Conservation (phyloP, 495 filamentous ascomycete genomes). For the Podospora fimiseda region DNA sequence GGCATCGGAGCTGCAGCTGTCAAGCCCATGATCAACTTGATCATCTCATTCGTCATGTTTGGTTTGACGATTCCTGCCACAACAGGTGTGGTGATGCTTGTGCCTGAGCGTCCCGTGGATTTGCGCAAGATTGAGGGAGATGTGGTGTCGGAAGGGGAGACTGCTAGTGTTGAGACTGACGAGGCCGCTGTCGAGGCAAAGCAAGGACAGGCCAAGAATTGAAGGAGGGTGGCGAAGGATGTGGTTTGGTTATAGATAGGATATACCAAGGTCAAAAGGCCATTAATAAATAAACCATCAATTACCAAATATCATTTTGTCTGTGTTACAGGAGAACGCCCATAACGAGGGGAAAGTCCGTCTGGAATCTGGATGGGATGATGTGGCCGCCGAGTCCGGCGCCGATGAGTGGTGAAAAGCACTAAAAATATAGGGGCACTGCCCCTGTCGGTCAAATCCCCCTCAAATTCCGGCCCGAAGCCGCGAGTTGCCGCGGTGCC, state of each 20-base stretch:
- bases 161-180: not conserved
- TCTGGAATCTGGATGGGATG: too few species aligned
- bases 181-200: not conserved
- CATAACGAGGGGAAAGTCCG: too few species aligned
- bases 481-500: not conserved
- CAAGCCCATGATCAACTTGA: slow-evolving; percentile 38
- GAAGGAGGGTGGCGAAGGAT: too few species aligned
- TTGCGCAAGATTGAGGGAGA: slow-evolving; percentile 14
- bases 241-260: too few species aligned
- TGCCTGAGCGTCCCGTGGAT: slow-evolving; percentile 30
- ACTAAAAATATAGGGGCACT: not conserved
- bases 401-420: not conserved
- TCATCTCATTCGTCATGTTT: slow-evolving; percentile 40
- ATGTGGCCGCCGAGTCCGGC: not conserved
- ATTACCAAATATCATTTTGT: too few species aligned
- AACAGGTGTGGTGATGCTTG: too few species aligned
- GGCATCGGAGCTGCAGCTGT: slow-evolving; percentile 41
- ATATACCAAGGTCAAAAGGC: too few species aligned
- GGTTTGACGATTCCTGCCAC: slow-evolving; percentile 35
- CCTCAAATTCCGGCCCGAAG: not conserved
- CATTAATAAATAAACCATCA: too few species aligned
- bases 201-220: not conserved
- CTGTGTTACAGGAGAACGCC: too few species aligned
- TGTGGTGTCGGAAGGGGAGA: slow-evolving; percentile 9
- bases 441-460: not conserved